Evolutionary conservation across 2,329 filamentous ascomycete species (phyloP), one percentile per base, ranked within the genome.

Genomic region (Tolypocladium ovalisporum): DNA sequence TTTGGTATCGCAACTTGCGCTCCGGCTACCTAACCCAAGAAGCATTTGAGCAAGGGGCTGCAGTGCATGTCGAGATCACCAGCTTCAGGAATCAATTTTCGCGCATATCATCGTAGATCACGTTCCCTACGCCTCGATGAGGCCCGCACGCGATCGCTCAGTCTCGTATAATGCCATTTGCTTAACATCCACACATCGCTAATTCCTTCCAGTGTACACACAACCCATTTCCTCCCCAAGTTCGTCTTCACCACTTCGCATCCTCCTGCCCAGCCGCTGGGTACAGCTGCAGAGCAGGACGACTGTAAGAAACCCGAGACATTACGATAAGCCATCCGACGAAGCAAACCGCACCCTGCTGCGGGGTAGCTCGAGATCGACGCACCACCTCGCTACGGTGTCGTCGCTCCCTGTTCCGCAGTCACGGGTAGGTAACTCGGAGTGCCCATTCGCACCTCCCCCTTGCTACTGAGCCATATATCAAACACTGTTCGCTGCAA

Each of bases 131-230:
- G 24, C 29, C 9, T 36, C 51, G 12, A 36, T 36, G 9, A 36
- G n/a, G 32, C n/a, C 19, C 51, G 32, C 19, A 22, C 8, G 3
- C 19, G 19, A 24, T n/a, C 34, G 34, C 52, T 54, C 35, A 37
- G 22, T 37, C 22, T 39, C 52, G 12, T 17, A 54, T 2, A 29
- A 47, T 54, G 52, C 55, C 54, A 55, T 54, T 42, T 54, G 52
- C 52, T 39, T 56, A 52, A 32, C 52, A 58, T 54, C 54, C 54
- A 54, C 52, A 56, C 24, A 34, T 59, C 54, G 57, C 57, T 59
- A 39, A 49, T 55, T 24, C 54, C 52, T 54, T 53, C 39, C 54
- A 35, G 29, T 29, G 47, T 35, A 52, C 47, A 51, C 17, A 17
- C 17, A 6, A 32, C 47, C 47, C 47, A 13, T 52, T 52, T n/a